Evolutionary conservation across 140 eudicot genomes (phyloP).

Genomic region (Stevia rebaudiana): DNA sequence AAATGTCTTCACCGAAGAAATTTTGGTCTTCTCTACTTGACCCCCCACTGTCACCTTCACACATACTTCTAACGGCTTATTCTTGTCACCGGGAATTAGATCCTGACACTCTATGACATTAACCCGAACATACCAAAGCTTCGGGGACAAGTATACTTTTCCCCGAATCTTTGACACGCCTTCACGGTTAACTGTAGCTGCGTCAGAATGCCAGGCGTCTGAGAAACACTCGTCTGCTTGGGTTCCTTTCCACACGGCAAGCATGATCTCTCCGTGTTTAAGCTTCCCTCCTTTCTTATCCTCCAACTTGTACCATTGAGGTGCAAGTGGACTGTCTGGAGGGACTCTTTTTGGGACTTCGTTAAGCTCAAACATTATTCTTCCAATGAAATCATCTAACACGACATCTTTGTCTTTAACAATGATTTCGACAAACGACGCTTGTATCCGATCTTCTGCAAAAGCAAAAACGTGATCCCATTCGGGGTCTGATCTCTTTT

Average conservation of each 20-base stretch:
- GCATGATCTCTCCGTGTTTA: slow-evolving; percentile 65
- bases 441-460: slow-evolving; percentile 60
- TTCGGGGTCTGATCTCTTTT: slow-evolving; percentile 50
- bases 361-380: slow-evolving; percentile 39
- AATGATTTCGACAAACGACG: slow-evolving; percentile 45
- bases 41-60: slow-evolving; percentile 48
- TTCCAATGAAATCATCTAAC: slow-evolving; percentile 60
- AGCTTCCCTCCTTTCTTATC: slow-evolving; percentile 55
- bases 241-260: slow-evolving; percentile 74
- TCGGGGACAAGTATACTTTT: slow-evolving; percentile 72
- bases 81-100: slow-evolving; percentile 45
- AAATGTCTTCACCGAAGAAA: slow-evolving; percentile 33
- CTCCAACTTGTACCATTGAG: slow-evolving; percentile 79
- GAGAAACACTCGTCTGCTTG: slow-evolving; percentile 82
- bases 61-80: slow-evolving; percentile 35
- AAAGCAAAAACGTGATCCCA: slow-evolving; percentile 75
- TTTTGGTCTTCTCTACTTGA: slow-evolving; percentile 42
- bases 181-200: slow-evolving; percentile 49
- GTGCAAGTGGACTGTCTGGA: slow-evolving; percentile 73
- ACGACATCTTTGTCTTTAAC: slow-evolving; percentile 64
- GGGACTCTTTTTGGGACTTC: slow-evolving; percentile 73
- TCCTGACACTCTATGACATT: slow-evolving; percentile 83
- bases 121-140: slow-evolving; percentile 71
- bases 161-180: slow-evolving; percentile 58
- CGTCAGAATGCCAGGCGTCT: slow-evolving; percentile 87